Percentiles rank a stretch among this genome's conserved stretches.
Conservation (phyloP, 2,329 filamentous ascomycete species). For the Ophiocordyceps camponoti-floridani region DNA sequence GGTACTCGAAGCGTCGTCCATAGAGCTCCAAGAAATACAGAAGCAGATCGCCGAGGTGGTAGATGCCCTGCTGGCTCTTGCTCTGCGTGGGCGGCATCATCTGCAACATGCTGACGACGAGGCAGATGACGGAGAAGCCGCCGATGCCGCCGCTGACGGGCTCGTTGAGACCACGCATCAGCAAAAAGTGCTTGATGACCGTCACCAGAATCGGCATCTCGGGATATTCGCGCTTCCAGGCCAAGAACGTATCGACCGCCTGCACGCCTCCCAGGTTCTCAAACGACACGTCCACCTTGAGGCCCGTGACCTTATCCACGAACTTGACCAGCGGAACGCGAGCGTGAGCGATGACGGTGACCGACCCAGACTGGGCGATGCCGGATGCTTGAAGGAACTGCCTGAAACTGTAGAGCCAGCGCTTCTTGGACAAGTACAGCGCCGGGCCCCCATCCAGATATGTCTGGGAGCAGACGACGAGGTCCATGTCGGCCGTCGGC, state of each 20-base stretch:
- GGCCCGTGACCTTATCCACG: conserved; percentile 54
- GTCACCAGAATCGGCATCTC: conserved; percentile 76
- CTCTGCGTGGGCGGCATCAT: conserved; percentile 55
- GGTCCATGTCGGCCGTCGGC: conserved; percentile 75
- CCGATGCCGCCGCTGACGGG: conserved; percentile 82
- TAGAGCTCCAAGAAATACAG: conserved; percentile 84
- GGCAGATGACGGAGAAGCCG: conserved; percentile 84
- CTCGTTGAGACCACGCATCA: conserved; percentile 82
- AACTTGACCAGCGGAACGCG: conserved; percentile 91
- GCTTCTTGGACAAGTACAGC: conserved; percentile 29
- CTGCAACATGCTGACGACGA: conserved; percentile 79
- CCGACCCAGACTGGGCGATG: conserved; percentile 37
- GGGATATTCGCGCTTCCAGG: conserved; percentile 66
- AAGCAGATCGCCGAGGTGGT: conserved; percentile 63
- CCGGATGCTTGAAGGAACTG: conserved; percentile 34
- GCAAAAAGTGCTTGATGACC: conserved; percentile 79
- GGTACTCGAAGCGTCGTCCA: conserved; percentile 61
- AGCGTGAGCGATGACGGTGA: conserved; percentile 55
- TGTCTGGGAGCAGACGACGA: conserved; percentile 53
- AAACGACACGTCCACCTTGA: conserved; percentile 87
- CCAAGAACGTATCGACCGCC: conserved; percentile 63
- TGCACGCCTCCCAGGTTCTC: conserved; percentile 72
- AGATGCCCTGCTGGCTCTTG: conserved; percentile 35
- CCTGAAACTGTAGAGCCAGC: conserved; percentile 43
- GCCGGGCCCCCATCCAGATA: conserved; percentile 36